Conservation (phyloP, 257 asterid genomes). For the Pogostemon cablin region DNA sequence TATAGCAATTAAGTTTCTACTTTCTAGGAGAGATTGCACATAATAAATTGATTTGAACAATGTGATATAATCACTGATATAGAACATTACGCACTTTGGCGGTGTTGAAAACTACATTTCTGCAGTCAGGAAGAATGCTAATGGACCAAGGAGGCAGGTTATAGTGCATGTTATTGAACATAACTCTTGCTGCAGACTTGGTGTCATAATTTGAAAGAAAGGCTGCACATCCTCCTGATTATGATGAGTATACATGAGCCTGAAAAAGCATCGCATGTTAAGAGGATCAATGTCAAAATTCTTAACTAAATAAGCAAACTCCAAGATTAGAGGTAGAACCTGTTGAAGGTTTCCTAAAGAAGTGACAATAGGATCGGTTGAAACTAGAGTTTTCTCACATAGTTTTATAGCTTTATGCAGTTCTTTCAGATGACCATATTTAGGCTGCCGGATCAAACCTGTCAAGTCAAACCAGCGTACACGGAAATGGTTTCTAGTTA, state of each 20-base stretch:
- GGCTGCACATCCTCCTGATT: slow-evolving; percentile 79
- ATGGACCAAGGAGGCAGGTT: slow-evolving; percentile 91
- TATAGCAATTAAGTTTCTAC: background rate
- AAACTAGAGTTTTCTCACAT: slow-evolving; percentile 75
- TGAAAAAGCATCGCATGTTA: slow-evolving; percentile 27
- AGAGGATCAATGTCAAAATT: slow-evolving; percentile 14
- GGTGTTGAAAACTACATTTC: slow-evolving; percentile 83
- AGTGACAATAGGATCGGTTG: slow-evolving; percentile 77
- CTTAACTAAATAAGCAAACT: slow-evolving; percentile 5
- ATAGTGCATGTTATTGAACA: slow-evolving; percentile 87
- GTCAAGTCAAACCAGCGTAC: slow-evolving; percentile 28
- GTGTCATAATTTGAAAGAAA: slow-evolving; percentile 82
- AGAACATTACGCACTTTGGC: slow-evolving; percentile 65
- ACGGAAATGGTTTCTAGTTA: slow-evolving; percentile 19
- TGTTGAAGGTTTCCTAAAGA: slow-evolving; percentile 63
- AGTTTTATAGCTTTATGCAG: slow-evolving; percentile 84
- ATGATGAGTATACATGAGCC: slow-evolving; percentile 81
- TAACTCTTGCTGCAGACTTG: slow-evolving; percentile 58
- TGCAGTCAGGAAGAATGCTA: slow-evolving; percentile 96
- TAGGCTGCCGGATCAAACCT: slow-evolving; percentile 87
- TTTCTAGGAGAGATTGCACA: slow-evolving; percentile 8
- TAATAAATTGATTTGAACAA: background rate
- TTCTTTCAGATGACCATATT: slow-evolving; percentile 85
- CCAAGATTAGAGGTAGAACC: slow-evolving; percentile 24
- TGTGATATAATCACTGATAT: background rate